Conservation (phyloP, 208 protist species). For the Acanthamoeba castellanii region DNA sequence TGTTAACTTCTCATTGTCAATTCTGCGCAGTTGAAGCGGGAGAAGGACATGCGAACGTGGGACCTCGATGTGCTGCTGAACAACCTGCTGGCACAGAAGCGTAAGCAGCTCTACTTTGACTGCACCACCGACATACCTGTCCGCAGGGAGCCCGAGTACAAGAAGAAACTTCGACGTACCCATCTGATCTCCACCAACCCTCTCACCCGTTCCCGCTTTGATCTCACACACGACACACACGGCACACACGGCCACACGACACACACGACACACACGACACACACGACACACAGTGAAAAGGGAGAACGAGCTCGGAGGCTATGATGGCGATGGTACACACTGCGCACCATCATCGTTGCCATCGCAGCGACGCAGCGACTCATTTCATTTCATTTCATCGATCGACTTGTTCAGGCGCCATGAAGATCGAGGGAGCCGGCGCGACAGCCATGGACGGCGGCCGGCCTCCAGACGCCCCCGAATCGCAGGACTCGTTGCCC, state of each 20-base stretch:
- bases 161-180: conserved; percentile 18
- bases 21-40: not conserved
- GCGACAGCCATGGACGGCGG: not conserved
- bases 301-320: too few relatives aligned
- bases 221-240: too few relatives aligned
- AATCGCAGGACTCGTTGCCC: not conserved
- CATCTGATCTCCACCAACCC: not conserved
- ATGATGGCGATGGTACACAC: not conserved
- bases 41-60: conserved; percentile 12
- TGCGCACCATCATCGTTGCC: not conserved
- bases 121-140: conserved; percentile 5
- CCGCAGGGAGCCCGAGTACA: conserved; percentile 8
- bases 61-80: not conserved
- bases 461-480: not conserved
- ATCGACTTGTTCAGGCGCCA: not conserved
- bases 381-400: too few relatives aligned
- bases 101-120: conserved; percentile 11
- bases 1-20: not conserved
- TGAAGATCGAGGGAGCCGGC: not conserved
- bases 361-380: not conserved
- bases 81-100: conserved; percentile 10
- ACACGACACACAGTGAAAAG: too few relatives aligned
- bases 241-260: too few relatives aligned
- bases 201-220: not conserved
- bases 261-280: too few relatives aligned